Base-by-base conservation (phyloP, 208 protist species). In the Leishmania major region DNA sequence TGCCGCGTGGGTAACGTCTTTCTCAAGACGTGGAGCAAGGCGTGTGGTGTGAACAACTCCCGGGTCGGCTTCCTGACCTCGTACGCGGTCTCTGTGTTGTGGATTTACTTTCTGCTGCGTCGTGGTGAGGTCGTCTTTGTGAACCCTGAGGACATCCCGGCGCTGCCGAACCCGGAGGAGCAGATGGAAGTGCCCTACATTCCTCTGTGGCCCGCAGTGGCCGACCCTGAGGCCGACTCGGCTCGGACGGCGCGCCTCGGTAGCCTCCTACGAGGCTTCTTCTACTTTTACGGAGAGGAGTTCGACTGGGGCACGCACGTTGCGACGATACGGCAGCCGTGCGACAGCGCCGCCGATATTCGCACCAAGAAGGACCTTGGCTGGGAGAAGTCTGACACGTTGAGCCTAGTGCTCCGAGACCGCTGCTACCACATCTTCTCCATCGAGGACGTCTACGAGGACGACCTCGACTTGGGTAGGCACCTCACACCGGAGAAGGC, bases 391-490 rank as follows among this genome's bases (percentile, higher is more conserved):
- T 77, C 55, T 3, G 70, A 89, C 66, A 88, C 89, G 28, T 51
- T 88, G 55, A 74, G 75, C 17, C 37, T 81, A 43, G 55, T 87
- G 28, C 76, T 93, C n/a, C 73, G 88, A 22, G 62, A 94, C 51
- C 87, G 91, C 22, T 78, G 92, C 75, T 95, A 87, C 81, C 91
- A 94, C 79, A 64, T 82, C 59, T 81, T 96, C 51, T 96, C 88
- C 80, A 95, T 97, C 75, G 92, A 96, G 59, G 94, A 97, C 75
- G 84, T 89, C 35, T 97, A 96, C 82, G 94, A 97, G 64, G 85
- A 93, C 15, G 66, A 95, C 70, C 83, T 96, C 19, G 95, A 96
- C 80, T 83, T 95, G 17, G 92, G 85, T 6, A 84, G 94, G 1
- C 94, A 97, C 73, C 86, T 96, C 19, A 86, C 87, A 13, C 84